These are phyloP conservation scores for Mucor velutinosus DNA, from an alignment of 371 early-diverging fungal species.

Conservation along the genomic window DNA sequence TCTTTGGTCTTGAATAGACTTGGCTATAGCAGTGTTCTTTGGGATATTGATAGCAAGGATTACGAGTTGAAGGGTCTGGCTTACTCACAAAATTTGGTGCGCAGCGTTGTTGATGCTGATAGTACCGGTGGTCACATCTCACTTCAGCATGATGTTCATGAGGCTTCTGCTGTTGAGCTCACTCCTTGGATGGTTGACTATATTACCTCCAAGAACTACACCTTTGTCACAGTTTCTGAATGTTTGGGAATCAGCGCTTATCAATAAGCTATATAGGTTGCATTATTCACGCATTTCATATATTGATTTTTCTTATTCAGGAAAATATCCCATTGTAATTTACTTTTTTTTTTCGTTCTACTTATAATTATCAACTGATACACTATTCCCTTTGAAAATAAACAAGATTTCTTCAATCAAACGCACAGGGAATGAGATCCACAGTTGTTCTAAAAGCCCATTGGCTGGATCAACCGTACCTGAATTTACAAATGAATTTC, in stretches of 20 bases:
- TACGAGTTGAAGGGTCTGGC: slow-evolving; percentile 28
- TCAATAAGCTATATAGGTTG: not conserved
- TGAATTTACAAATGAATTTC: not conserved
- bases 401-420: not conserved
- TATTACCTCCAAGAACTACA: slow-evolving; percentile 29
- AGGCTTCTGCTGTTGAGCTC: slow-evolving; percentile 32
- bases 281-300: not conserved
- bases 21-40: slow-evolving; percentile 50
- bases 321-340: not conserved
- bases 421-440: not conserved
- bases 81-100: slow-evolving; percentile 15
- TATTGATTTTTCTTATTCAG: not conserved
- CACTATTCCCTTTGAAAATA: not conserved
- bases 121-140: slow-evolving; percentile 38
- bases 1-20: slow-evolving; percentile 36
- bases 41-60: slow-evolving; percentile 61
- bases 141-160: slow-evolving; percentile 42
- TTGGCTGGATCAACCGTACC: not conserved
- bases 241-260: slow-evolving; percentile 31
- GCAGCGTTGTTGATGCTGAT: slow-evolving; percentile 5
- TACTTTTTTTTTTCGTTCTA: not conserved
- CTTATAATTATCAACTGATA: not conserved
- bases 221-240: slow-evolving; percentile 43
- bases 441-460: not conserved
- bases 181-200: slow-evolving; percentile 37